Conservation (phyloP, 306 rosid genomes). For the Pyrus pyrifolia region DNA sequence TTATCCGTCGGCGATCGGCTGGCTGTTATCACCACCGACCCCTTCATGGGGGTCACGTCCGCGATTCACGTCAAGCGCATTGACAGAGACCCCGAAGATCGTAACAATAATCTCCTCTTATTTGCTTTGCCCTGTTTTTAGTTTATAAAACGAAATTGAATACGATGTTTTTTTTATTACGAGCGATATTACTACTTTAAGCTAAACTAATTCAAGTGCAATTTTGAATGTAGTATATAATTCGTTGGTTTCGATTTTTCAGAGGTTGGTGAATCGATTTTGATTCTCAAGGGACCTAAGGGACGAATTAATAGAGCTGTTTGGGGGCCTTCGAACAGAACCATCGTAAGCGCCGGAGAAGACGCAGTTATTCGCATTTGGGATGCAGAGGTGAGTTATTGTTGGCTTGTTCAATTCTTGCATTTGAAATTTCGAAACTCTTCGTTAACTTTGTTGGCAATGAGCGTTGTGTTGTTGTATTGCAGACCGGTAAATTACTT, state of each 20-base stretch:
- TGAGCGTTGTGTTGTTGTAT: neutral
- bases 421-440: neutral
- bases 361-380: constrained; percentile 75
- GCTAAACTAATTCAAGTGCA: too few species aligned
- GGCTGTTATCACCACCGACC: constrained; percentile 65
- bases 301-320: constrained; percentile 91
- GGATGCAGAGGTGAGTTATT: constrained; percentile 71
- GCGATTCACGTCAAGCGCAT: constrained; percentile 70
- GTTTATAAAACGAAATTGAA: neutral
- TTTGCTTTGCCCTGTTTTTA: neutral
- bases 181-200: too few species aligned
- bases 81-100: constrained; percentile 45
- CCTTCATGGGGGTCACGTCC: constrained; percentile 67
- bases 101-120: constrained; percentile 22
- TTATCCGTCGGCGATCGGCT: constrained; percentile 60
- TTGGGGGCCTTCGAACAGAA: constrained; percentile 82
- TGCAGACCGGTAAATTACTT: constrained; percentile 69
- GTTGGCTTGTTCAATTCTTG: neutral
- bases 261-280: constrained; percentile 70
- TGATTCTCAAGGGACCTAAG: constrained; percentile 68
- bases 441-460: neutral
- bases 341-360: constrained; percentile 88
- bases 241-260: neutral
- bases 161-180: neutral
- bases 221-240: too few species aligned